Conservation (phyloP, 192 early-diverging fungal genomes). For the Radiomyces spectabilis region DNA sequence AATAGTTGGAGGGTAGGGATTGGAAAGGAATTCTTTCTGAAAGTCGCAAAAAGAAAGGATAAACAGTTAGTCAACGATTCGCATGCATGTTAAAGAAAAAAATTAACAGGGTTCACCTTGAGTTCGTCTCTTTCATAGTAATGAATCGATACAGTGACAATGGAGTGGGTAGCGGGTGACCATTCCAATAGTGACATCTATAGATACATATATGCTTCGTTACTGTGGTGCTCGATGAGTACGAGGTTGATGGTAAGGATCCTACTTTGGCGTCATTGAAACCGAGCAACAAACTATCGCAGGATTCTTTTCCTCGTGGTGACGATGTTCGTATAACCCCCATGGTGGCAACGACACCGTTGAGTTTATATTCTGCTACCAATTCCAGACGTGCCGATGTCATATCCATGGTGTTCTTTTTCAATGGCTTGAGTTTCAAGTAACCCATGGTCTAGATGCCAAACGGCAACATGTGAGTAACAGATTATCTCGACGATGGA, state of each 20-base stretch:
- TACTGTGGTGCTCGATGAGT: too few relatives aligned
- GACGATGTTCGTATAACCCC: slow-evolving; percentile 62
- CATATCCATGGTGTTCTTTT: not conserved
- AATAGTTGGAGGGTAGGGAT: slow-evolving; percentile 54
- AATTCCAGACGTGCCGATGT: slow-evolving; percentile 54
- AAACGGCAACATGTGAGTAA: not conserved
- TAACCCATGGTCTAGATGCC: slow-evolving; percentile 10
- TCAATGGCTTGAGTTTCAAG: slow-evolving; percentile 22
- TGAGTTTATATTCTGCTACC: slow-evolving; percentile 52
- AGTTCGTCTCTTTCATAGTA: slow-evolving; percentile 93
- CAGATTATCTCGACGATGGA: not conserved
- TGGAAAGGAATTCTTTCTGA: slow-evolving; percentile 60
- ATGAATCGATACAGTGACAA: slow-evolving; percentile 93
- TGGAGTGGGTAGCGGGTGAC: slow-evolving; percentile 58
- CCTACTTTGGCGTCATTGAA: slow-evolving; percentile 82
- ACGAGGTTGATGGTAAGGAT: not conserved
- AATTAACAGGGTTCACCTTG: slow-evolving; percentile 41
- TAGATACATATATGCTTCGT: not conserved
- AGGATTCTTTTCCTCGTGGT: slow-evolving; percentile 47
- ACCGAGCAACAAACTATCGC: slow-evolving; percentile 68
- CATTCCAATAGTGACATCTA: slow-evolving; percentile 92
- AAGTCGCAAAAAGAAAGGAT: not conserved
- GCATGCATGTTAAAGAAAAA: not conserved
- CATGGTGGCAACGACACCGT: slow-evolving; percentile 64
- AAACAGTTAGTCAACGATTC: not conserved